A percentile compares a stretch with the other conserved stretches of the same genome.
phyloP scores from a whole-genome alignment of 2,329 filamentous ascomycete genomes.

The Magnaporthiopsis rhizophila region DNA sequence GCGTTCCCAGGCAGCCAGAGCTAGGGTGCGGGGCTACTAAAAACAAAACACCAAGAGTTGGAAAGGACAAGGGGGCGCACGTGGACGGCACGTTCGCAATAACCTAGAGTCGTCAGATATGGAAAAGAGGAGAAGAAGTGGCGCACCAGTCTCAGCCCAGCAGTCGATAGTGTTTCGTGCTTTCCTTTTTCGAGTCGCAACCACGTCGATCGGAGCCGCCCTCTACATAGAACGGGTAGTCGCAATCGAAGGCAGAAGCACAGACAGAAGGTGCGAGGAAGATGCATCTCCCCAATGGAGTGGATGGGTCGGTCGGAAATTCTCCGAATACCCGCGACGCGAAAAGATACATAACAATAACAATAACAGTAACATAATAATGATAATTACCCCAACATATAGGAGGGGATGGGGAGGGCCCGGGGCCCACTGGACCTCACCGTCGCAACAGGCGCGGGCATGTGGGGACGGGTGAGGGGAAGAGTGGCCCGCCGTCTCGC shows the following conservation, averaged over 20 bases:
- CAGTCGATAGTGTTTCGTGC: too few species aligned
- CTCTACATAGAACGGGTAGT: too few species aligned
- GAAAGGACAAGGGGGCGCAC: not conserved
- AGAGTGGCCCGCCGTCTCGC: not conserved
- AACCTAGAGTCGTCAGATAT: not conserved
- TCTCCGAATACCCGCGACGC: not conserved
- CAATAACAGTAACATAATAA: too few species aligned
- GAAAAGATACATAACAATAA: too few species aligned
- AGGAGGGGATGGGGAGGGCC: not conserved
- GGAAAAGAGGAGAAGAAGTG: not conserved
- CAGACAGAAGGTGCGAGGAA: too few species aligned
- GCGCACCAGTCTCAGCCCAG: not conserved
- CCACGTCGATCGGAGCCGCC: too few species aligned
- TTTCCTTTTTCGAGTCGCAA: too few species aligned
- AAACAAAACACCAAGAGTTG: not conserved
- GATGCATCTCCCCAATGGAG: too few species aligned
- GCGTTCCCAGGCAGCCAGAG: not conserved
- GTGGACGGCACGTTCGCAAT: not conserved
- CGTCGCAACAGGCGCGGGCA: too few species aligned
- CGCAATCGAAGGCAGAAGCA: too few species aligned
- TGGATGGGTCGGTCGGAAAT: not conserved
- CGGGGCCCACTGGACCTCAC: too few species aligned
- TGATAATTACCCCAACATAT: not conserved
- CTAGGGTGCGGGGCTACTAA: not conserved
- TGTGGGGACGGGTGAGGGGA: too few species aligned